Evolutionary conservation across 495 filamentous ascomycete species (phyloP).

Genomic region (Penicillium goetzii): DNA sequence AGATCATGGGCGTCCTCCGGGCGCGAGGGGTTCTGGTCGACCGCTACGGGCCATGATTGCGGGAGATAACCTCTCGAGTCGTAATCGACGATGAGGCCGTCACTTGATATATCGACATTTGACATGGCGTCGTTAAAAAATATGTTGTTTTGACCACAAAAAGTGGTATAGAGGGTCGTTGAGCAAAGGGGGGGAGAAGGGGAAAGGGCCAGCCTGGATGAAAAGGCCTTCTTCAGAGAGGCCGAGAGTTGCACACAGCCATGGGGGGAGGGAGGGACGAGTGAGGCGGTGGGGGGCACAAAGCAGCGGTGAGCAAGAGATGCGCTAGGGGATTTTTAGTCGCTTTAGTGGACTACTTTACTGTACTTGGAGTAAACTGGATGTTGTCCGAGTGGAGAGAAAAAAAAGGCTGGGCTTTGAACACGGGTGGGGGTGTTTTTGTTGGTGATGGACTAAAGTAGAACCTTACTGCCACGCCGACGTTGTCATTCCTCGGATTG

Average conservation of each 20-base stretch:
- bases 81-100: constrained; percentile 54
- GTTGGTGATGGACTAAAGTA: too few species aligned
- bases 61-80: constrained; percentile 54
- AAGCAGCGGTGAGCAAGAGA: constrained; percentile 55
- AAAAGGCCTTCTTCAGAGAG: constrained; percentile 36
- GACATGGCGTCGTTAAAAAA: constrained; percentile 41
- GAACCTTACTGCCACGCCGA: constrained; percentile 18
- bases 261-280: constrained; percentile 34
- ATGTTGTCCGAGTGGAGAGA: constrained; percentile 10
- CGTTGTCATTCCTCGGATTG: constrained; percentile 7
- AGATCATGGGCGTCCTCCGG: constrained; percentile 46
- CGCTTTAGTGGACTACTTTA: constrained; percentile 16
- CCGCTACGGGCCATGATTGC: constrained; percentile 48
- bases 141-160: constrained; percentile 17
- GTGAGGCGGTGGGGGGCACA: constrained; percentile 49
- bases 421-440: neutral
- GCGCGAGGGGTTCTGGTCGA: constrained; percentile 44
- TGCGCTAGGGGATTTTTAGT: constrained; percentile 42
- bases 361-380: constrained; percentile 19
- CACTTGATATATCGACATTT: constrained; percentile 48
- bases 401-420: neutral
- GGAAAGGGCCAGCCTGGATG: constrained; percentile 35
- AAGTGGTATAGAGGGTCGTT: constrained; percentile 14
- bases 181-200: constrained; percentile 13
- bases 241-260: constrained; percentile 27